A percentile compares a stretch with the other conserved stretches of the same genome.
Evolutionary conservation across 495 filamentous ascomycete species (phyloP).

Genomic region (Rostrohypoxylon terebratum): DNA sequence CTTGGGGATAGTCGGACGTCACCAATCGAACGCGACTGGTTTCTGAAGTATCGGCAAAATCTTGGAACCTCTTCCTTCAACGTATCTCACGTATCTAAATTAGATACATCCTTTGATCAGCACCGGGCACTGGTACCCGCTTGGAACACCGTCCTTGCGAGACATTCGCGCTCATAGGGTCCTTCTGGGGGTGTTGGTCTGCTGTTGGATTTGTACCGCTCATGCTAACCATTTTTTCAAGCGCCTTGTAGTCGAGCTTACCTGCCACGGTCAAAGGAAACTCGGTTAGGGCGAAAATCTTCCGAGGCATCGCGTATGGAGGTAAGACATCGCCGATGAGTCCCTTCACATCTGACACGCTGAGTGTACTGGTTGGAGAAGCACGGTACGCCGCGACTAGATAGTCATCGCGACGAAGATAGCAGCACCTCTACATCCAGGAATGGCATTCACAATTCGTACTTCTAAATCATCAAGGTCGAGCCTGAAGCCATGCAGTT

Average conservation of each 20-base stretch:
- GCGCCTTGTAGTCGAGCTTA: not conserved
- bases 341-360: not conserved
- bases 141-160: not conserved
- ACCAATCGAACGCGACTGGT: not conserved
- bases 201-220: not conserved
- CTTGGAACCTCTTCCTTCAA: not conserved
- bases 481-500: not conserved
- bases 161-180: not conserved
- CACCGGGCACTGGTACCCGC: not conserved
- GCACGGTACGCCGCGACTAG: not conserved
- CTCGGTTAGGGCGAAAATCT: not conserved
- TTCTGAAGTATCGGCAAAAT: not conserved
- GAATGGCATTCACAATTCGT: not conserved
- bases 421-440: not conserved
- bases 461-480: not conserved
- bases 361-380: not conserved
- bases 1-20: not conserved
- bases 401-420: not conserved
- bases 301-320: not conserved
- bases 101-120: not conserved
- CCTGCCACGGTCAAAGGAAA: not conserved
- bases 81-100: not conserved
- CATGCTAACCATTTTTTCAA: not conserved
- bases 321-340: not conserved
- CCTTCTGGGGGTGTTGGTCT: not conserved